Evolutionary conservation across 495 filamentous ascomycete genomes (phyloP).

Genomic region (Neurospora tetrasperma): DNA sequence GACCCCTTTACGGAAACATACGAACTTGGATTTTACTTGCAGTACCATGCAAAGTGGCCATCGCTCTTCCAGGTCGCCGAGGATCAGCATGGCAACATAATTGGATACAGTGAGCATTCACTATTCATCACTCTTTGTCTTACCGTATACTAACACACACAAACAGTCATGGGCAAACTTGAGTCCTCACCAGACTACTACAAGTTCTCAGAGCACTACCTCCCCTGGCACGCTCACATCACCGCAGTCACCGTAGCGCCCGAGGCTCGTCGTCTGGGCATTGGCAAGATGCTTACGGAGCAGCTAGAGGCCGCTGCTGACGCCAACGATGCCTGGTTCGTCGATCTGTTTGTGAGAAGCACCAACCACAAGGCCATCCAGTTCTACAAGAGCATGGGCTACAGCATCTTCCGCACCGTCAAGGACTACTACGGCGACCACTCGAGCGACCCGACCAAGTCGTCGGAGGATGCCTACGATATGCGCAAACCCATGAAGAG

Average conservation of each 20-base stretch:
- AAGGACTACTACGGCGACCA: constrained; percentile 71
- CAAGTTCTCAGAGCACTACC: constrained; percentile 68
- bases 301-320: constrained; percentile 75
- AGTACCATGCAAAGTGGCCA: constrained; percentile 91
- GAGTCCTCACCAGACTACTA: constrained; percentile 72
- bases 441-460: constrained; percentile 56
- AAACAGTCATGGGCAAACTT: constrained; percentile 84
- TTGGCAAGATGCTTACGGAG: constrained; percentile 68
- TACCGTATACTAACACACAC: not conserved
- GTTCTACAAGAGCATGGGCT: constrained; percentile 88
- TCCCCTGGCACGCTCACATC: constrained; percentile 96
- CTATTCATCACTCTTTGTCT: not conserved
- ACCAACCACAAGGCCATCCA: constrained; percentile 78
- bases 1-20: constrained; percentile 95
- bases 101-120: constrained; percentile 73
- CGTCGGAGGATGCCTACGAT: constrained; percentile 79
- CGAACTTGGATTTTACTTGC: constrained; percentile 86
- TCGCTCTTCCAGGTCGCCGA: constrained; percentile 83
- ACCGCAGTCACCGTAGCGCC: constrained; percentile 91
- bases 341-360: constrained; percentile 85
- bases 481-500: constrained; percentile 89
- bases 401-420: constrained; percentile 75
- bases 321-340: constrained; percentile 79
- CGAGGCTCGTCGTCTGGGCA: constrained; percentile 70
- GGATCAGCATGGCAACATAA: constrained; percentile 68